Evolutionary conservation across 768 basidiomycete genomes (phyloP).

Genomic region (Suillus placidus): DNA sequence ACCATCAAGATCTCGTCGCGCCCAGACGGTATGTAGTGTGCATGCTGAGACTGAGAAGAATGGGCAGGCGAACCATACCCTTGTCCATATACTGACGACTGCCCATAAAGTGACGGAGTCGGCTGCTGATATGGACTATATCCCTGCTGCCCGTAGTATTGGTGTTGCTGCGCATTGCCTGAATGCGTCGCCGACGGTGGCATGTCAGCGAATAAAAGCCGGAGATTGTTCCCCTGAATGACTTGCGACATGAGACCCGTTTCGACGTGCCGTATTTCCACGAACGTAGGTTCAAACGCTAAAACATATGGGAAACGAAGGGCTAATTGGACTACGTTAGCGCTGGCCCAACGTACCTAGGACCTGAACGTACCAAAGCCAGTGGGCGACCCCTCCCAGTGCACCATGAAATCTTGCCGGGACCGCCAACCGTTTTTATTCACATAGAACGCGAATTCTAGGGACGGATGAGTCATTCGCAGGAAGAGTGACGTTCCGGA

Average conservation of each 20-base stretch:
- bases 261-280: constrained; percentile 95
- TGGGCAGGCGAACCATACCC: constrained; percentile 30
- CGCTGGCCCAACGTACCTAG: not conserved
- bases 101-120: constrained; percentile 17
- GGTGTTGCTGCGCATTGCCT: constrained; percentile 40
- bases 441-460: constrained; percentile 99
- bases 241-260: constrained; percentile 91
- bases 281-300: constrained; percentile 94
- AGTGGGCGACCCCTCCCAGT: constrained; percentile 95
- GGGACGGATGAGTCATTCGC: constrained; percentile 14
- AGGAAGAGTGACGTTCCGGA: not conserved
- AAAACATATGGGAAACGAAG: constrained; percentile 96
- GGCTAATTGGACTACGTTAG: constrained; percentile 49
- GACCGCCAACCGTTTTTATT: constrained; percentile 95
- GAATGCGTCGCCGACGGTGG: constrained; percentile 82
- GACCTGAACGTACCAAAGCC: constrained; percentile 78
- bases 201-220: constrained; percentile 90
- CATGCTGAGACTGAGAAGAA: constrained; percentile 43
- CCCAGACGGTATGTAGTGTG: constrained; percentile 53
- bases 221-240: constrained; percentile 89
- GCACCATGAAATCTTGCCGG: constrained; percentile 88
- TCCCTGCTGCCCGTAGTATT: constrained; percentile 33
- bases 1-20: constrained; percentile 89
- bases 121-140: constrained; percentile 38
- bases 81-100: constrained; percentile 29